Percentiles rank a stretch among this genome's conserved stretches.
Evolutionary conservation across 2,329 filamentous ascomycete species (phyloP).

Genomic region (Aspergillus novoparasiticus): DNA sequence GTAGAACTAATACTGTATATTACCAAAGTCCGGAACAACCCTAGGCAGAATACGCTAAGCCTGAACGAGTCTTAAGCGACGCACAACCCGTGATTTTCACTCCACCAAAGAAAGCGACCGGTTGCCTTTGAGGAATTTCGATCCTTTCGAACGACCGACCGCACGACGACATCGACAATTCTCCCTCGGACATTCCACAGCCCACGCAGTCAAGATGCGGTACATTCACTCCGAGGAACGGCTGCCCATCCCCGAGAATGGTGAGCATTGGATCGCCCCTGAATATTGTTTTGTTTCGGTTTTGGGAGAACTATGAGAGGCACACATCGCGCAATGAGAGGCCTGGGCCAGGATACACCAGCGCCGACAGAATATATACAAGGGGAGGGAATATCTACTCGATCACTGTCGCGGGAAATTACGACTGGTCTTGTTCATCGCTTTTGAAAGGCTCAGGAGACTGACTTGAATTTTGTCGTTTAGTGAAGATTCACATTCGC

Average conservation of each 20-base stretch:
- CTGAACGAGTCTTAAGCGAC: constrained; percentile 44
- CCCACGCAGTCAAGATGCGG: constrained; percentile 79
- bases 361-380: constrained; percentile 7
- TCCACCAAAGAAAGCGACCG: constrained; percentile 38
- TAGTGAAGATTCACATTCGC: constrained; percentile 98
- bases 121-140: constrained; percentile 38
- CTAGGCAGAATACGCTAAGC: constrained; percentile 38
- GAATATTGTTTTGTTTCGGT: constrained; percentile 29
- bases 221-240: constrained; percentile 99
- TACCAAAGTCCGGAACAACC: constrained; percentile 25
- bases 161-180: constrained; percentile 43
- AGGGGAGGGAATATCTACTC: constrained; percentile 13
- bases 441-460: constrained; percentile 14
- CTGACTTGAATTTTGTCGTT: constrained; percentile 39
- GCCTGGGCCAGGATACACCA: constrained; percentile 8
- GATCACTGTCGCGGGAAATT: constrained; percentile 4
- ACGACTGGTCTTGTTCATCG: constrained; percentile 6
- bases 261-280: constrained; percentile 62
- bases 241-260: constrained; percentile 93
- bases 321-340: constrained; percentile 1
- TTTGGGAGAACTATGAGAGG: constrained; percentile 11
- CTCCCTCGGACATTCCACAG: constrained; percentile 44
- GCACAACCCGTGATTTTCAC: constrained; percentile 49
- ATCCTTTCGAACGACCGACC: constrained; percentile 40
- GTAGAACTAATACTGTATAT: not conserved